Conservation (phyloP, 768 basidiomycete species). For the Podaxis sp. region DNA sequence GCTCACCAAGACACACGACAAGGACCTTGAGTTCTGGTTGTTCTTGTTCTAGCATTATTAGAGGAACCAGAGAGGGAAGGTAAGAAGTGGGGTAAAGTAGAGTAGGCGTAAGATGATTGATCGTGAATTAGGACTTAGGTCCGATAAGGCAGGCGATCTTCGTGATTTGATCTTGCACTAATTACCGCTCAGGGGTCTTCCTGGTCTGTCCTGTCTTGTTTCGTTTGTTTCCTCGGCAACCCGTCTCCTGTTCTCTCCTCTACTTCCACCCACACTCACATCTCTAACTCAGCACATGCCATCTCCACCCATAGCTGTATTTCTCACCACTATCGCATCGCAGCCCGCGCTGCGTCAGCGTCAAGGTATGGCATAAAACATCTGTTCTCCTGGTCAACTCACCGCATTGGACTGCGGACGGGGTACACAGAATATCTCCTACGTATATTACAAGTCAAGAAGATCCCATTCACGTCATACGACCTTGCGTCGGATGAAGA, state of each 20-base stretch:
- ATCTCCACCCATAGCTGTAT: slow-evolving; percentile 81
- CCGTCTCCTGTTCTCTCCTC: not conserved
- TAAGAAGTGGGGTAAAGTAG: not conserved
- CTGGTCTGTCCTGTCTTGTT: not conserved
- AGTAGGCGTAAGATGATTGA: not conserved
- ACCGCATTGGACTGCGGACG: not conserved
- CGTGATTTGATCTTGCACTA: not conserved
- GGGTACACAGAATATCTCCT: slow-evolving; percentile 68
- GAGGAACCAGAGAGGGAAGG: not conserved
- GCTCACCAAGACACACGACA: slow-evolving; percentile 67
- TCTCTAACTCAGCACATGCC: slow-evolving; percentile 43
- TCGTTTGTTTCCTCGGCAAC: not conserved
- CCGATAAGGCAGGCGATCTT: slow-evolving; percentile 9
- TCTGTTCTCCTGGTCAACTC: no score
- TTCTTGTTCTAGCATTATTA: slow-evolving; percentile 18
- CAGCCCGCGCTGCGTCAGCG: slow-evolving; percentile 75
- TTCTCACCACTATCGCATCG: slow-evolving; percentile 87
- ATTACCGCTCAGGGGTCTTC: slow-evolving; percentile 1
- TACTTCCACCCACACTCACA: not conserved
- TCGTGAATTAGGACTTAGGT: not conserved
- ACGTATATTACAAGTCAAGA: slow-evolving; percentile 83
- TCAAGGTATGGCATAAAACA: slow-evolving; percentile 51
- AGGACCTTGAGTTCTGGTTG: slow-evolving; percentile 52
- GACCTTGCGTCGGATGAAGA: slow-evolving; percentile 84
- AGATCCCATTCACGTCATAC: slow-evolving; percentile 78